Percentiles rank a stretch among this genome's conserved stretches.
Evolutionary conservation across 495 filamentous ascomycete genomes (phyloP).

Genomic region (Neurospora intermedia): DNA sequence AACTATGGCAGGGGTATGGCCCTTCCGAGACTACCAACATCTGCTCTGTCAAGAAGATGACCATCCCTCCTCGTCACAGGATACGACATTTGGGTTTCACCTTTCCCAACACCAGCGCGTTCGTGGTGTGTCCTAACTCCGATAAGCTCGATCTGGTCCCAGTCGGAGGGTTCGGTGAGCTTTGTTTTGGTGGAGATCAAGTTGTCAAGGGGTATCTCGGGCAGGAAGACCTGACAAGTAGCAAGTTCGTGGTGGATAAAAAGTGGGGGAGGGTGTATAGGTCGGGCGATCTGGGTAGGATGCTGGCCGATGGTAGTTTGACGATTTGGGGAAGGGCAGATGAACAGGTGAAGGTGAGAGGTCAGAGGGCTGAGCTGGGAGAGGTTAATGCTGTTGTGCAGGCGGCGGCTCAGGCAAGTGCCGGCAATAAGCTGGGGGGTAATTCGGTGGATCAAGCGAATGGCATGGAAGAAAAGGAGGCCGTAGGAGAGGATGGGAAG

Average conservation of each 20-base stretch:
- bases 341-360: constrained; percentile 74
- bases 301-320: constrained; percentile 59
- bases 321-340: constrained; percentile 66
- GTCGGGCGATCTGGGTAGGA: constrained; percentile 59
- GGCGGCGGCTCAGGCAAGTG: constrained; percentile 5
- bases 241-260: constrained; percentile 56
- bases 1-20: constrained; percentile 63
- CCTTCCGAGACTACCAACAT: constrained; percentile 67
- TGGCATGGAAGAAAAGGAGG: constrained; percentile 26
- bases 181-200: constrained; percentile 79
- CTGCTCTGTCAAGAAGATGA: constrained; percentile 50
- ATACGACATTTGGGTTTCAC: constrained; percentile 48
- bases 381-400: constrained; percentile 58
- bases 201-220: constrained; percentile 63
- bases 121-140: constrained; percentile 41
- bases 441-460: not conserved
- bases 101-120: constrained; percentile 59
- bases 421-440: not conserved
- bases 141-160: constrained; percentile 34
- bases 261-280: constrained; percentile 57
- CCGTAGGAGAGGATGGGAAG: not conserved
- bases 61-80: constrained; percentile 34
- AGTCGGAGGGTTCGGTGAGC: constrained; percentile 58
- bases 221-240: constrained; percentile 39
- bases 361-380: constrained; percentile 65